phyloP scores from a whole-genome alignment of 345 rosid species.

The Eucalyptus melliodora region DNA sequence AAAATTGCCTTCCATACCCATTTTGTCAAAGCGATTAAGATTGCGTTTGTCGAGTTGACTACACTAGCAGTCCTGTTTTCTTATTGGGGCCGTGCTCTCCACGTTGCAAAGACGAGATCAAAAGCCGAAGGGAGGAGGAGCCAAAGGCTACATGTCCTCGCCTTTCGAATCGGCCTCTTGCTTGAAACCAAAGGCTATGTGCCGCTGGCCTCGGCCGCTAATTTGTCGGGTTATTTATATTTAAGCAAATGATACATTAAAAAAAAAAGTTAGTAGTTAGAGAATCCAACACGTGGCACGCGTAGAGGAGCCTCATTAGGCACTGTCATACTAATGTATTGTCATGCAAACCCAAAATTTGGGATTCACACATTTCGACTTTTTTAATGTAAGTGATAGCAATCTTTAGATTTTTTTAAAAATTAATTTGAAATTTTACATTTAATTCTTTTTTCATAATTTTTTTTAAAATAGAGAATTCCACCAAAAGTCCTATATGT shows the following conservation, averaged over 20 bases:
- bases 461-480: background rate
- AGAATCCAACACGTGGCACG: background rate
- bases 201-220: background rate
- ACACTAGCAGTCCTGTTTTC: background rate
- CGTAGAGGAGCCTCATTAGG: background rate
- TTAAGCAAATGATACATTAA: background rate
- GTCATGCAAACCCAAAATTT: background rate
- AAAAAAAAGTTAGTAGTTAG: background rate
- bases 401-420: background rate
- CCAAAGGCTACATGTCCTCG: background rate
- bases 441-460: background rate
- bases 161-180: background rate
- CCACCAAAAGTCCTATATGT: background rate
- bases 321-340: background rate
- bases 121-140: background rate
- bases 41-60: background rate
- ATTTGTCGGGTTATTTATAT: background rate
- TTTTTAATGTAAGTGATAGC: background rate
- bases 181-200: background rate
- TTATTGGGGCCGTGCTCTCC: background rate
- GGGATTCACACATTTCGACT: background rate
- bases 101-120: background rate
- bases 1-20: background rate
- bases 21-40: background rate
- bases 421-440: background rate